Evolutionary conservation across 2,329 filamentous ascomycete genomes (phyloP), one percentile per base, ranked within the genome.

Genomic region (Calonectria montana): DNA sequence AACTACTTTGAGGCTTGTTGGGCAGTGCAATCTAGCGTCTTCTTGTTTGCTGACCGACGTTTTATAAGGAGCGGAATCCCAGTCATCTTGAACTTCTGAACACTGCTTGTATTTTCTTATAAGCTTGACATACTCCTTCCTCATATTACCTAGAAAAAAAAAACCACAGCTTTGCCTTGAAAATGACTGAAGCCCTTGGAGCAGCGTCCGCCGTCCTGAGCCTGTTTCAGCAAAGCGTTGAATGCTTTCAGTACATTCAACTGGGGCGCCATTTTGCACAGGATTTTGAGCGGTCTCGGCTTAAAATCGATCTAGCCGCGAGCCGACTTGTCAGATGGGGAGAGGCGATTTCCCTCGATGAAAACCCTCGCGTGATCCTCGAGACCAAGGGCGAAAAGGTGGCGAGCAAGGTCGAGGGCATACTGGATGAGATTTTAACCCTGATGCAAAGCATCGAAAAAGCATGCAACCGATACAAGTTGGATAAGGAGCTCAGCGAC

Each of bases 201-300:
- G 23, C 18, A 16, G 59, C 45, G 16, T 18, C 21, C 13, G 27
- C 41, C 43, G 31, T 68, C 1, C 39, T 37, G 6, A 50, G 37
- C 50, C 21, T 67, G 25, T 67, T 67, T 27, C 37, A 59, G 27
- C 29, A 47, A 41, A 47, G 37, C 53, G 21, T 67, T 18, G 37
- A 67, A 41, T 84, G 81, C 69, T 86, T 87, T 70, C 79, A 82
- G 23, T 84, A 84, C 71, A 71, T 86, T 57, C 82, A 86, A 57
- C 75, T 85, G 1, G 82, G 82, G 23, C 77, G 74, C 0, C 73
- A 78, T 41, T 84, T 84, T 53, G 81, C 78, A 0, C 43, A 62
- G 25, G 81, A 85, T 50, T 85, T 80, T 70, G 74, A 84, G 35
- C 76, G 69, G 25, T 80, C 75, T 53, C 79, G 81, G 53, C 78